Base-by-base conservation (phyloP, 768 basidiomycete species). In the Tulasnella calospora region DNA sequence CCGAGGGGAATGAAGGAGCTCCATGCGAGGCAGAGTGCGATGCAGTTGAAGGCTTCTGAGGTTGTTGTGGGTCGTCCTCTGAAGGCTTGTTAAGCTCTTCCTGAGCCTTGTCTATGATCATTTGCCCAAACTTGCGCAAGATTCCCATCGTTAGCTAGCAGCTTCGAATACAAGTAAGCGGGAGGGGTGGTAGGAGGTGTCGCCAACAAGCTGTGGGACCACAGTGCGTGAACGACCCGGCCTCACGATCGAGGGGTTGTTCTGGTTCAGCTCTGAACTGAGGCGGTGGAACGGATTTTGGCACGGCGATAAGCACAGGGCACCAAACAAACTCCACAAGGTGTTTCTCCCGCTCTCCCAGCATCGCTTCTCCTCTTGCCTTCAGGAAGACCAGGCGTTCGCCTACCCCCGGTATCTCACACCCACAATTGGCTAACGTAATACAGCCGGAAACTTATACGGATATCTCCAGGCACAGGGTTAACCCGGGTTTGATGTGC, bases 1-100 rank as follows among this genome's bases (percentile, higher is more conserved):
- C 73, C 27, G 73, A 44, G 17, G 73, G 73, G 30, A 74, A 74
- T 35, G 73, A 44, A 47, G 73, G 73, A 27, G 46, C 38, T 46
- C 44, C 38, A 72, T 36, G 71, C 9, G 44, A 9, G 38, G 27
- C 36, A 40, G 36, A 40, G 38, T 72, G 61, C 61, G 7, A 27
- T 67, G 61, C 9, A 19, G 51, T 19, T n/a, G 15, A 19, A 55
- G 51, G 61, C 61, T 67, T 72, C 5, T 3, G 36, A 72, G 71
- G 30, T 72, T 40, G 71, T 40, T 72, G 44, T 40, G 27, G 71
- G 27, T 33, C 30, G 71, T 41, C 38, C 6, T 72, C 61, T 19
- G 12, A 12, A 6, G 47, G 21, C 47, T 51, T 51, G 61, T 67
- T 33, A 13, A 67, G 61, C 61, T 67, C 61, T n/a, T 67, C 61